These are phyloP conservation scores for Kwoniella newhampshirensis DNA, from an alignment of 768 basidiomycete species.

Conservation along the genomic window DNA sequence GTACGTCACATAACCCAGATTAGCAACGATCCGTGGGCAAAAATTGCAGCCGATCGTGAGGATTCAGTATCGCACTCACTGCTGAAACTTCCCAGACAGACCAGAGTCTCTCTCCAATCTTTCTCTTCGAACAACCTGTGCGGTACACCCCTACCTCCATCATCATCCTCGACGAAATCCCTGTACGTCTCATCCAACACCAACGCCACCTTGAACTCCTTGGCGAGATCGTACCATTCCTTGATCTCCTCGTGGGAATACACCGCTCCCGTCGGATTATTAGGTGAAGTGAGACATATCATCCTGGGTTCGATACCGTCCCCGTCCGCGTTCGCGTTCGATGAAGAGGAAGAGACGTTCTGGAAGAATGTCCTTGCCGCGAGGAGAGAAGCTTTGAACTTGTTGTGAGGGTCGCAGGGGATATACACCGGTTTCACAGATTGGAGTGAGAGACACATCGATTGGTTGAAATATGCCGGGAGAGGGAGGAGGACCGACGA, in stretches of 20 bases:
- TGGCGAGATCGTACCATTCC: constrained; percentile 65
- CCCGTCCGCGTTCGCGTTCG: constrained; percentile 7
- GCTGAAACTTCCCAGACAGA: constrained; percentile 76
- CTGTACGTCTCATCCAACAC: constrained; percentile 88
- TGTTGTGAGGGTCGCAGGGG: constrained; percentile 58
- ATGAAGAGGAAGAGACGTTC: too few species aligned
- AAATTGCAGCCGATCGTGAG: too few species aligned
- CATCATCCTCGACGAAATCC: constrained; percentile 61
- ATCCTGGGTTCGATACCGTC: constrained; percentile 62
- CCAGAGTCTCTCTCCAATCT: constrained; percentile 64
- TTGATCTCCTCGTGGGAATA: constrained; percentile 63
- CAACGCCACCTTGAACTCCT: constrained; percentile 61
- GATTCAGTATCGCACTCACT: constrained; percentile 59
- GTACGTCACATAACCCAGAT: neutral
- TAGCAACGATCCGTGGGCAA: neutral
- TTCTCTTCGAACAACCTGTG: constrained; percentile 51
- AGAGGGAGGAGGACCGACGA: constrained; percentile 67
- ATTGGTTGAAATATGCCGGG: constrained; percentile 60
- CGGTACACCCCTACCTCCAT: constrained; percentile 30
- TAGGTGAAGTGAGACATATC: constrained; percentile 64
- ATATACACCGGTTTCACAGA: constrained; percentile 64
- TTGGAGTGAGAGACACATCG: constrained; percentile 67
- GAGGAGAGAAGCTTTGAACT: constrained; percentile 64
- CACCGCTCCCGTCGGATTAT: constrained; percentile 64
- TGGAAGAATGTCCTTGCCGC: constrained; percentile 42